phyloP scores from a whole-genome alignment of 176 grass and related monocot species.

The Areca catechu region DNA sequence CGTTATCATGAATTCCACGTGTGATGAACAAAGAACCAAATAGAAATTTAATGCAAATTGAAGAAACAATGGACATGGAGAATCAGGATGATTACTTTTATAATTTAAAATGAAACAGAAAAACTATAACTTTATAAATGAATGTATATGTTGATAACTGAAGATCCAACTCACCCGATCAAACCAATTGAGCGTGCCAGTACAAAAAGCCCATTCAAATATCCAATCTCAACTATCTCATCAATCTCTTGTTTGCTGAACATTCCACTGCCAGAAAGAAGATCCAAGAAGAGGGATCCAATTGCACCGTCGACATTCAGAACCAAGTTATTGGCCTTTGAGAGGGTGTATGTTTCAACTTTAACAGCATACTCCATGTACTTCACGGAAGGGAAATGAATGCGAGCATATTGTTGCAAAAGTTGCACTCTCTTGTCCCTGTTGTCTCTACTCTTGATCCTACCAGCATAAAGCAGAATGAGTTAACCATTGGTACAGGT shows the following conservation, averaged over 20 bases:
- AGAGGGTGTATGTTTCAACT: too few relatives aligned
- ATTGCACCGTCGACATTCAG: constrained; percentile 24
- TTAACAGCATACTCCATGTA: too few relatives aligned
- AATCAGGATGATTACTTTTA: too few relatives aligned
- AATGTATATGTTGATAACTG: too few relatives aligned
- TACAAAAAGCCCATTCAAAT: constrained; percentile 95
- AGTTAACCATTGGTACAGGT: not conserved
- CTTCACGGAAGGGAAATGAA: too few relatives aligned
- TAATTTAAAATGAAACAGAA: too few relatives aligned
- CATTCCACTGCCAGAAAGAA: constrained; percentile 95
- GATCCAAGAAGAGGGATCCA: constrained; percentile 84
- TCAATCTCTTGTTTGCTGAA: constrained; percentile 93
- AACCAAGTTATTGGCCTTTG: constrained; percentile 39
- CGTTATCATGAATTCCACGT: too few relatives aligned
- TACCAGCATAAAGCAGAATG: constrained; percentile 14
- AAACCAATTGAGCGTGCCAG: constrained; percentile 91
- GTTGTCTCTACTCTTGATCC: constrained; percentile 98
- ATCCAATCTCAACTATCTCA: constrained; percentile 89
- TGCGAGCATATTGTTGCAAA: constrained; percentile 52
- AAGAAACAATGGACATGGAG: too few relatives aligned
- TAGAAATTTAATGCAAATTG: too few relatives aligned
- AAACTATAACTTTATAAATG: too few relatives aligned
- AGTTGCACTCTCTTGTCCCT: constrained; percentile 96
- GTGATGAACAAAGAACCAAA: too few relatives aligned
- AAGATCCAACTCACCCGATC: constrained; percentile 57